Percentiles rank a stretch among this genome's conserved stretches.
phyloP scores from a whole-genome alignment of 179 eudicot species.

The Vitellaria paradoxa region DNA sequence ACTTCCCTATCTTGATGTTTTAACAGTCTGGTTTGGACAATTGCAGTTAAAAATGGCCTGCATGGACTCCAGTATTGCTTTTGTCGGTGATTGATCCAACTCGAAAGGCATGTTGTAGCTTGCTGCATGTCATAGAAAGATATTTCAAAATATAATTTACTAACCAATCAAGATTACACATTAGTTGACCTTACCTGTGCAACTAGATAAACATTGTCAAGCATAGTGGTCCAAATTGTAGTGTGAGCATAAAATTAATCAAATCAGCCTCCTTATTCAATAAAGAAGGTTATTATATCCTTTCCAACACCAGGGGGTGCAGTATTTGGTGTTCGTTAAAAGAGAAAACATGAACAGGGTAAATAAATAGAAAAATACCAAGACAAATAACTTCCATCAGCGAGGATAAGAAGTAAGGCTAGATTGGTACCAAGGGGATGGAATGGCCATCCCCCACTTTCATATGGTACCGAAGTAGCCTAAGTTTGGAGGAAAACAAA shows the following conservation, averaged over 20 bases:
- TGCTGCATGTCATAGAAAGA: constrained; percentile 49
- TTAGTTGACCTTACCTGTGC: background rate
- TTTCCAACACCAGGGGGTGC: background rate
- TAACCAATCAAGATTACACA: background rate
- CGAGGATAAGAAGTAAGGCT: background rate
- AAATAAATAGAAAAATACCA: background rate
- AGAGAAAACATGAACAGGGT: background rate
- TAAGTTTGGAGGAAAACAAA: background rate
- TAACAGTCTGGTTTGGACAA: constrained; percentile 72
- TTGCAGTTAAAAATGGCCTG: constrained; percentile 72
- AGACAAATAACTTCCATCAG: background rate
- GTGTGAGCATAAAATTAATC: background rate
- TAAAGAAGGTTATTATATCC: background rate
- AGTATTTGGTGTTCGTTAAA: background rate
- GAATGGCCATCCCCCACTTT: no score
- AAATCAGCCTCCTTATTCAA: background rate
- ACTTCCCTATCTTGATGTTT: constrained; percentile 91
- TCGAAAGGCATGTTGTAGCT: constrained; percentile 75
- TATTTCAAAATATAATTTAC: constrained; percentile 1
- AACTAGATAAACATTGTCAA: background rate
- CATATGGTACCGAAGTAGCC: no score
- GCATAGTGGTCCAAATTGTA: background rate
- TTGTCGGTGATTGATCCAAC: constrained; percentile 79
- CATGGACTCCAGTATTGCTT: constrained; percentile 69
- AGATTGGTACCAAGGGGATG: no score